Evolutionary conservation across 768 basidiomycete species (phyloP).

Genomic region (Boletus speciosus): DNA sequence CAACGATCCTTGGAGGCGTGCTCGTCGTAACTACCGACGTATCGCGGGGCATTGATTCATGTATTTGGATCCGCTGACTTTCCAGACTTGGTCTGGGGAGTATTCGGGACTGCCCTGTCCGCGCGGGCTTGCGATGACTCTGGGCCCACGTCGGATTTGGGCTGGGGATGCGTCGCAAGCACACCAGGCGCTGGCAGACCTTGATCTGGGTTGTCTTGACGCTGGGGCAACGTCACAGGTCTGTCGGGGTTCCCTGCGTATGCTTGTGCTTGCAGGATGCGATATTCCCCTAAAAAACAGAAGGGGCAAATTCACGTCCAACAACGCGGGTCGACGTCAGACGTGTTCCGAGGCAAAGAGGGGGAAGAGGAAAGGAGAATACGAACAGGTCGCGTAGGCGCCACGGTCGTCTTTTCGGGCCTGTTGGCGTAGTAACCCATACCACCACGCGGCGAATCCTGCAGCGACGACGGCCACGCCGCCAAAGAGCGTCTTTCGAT

Average conservation of each 20-base stretch:
- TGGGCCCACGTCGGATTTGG: neutral
- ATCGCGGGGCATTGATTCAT: neutral
- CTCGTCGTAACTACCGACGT: neutral
- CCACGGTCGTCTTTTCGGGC: conserved; percentile 19
- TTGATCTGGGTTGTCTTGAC: neutral
- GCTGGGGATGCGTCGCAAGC: neutral
- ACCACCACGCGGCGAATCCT: conserved; percentile 22
- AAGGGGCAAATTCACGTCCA: neutral
- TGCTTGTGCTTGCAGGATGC: conserved; percentile 23
- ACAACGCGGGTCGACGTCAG: neutral
- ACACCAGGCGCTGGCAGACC: no score
- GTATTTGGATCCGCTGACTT: neutral
- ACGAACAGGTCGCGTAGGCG: conserved; percentile 18
- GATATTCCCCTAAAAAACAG: conserved; percentile 22
- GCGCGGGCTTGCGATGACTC: neutral
- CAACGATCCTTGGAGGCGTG: no score
- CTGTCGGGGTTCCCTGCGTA: conserved; percentile 11
- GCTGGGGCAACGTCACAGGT: conserved; percentile 10
- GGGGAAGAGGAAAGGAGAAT: neutral
- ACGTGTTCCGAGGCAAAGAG: neutral
- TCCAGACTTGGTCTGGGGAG: neutral
- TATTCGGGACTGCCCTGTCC: neutral
- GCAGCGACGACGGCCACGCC: conserved; percentile 20
- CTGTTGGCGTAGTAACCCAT: conserved; percentile 16
- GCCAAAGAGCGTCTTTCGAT: conserved; percentile 23